phyloP scores from a whole-genome alignment of 495 filamentous ascomycete genomes.

The Pseudoneurospora amorphoporcata region DNA sequence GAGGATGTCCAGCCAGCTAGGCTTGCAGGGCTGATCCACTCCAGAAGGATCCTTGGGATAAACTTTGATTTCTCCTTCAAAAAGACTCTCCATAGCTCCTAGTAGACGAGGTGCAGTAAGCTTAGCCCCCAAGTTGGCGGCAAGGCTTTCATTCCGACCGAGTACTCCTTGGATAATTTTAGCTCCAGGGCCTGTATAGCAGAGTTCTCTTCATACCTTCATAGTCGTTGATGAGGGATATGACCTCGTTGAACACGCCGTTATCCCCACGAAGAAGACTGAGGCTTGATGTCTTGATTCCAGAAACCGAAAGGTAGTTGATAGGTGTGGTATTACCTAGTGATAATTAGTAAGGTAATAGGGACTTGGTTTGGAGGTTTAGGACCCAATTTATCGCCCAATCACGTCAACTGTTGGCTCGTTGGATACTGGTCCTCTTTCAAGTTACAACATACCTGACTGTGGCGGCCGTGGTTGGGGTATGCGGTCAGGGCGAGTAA shows the following conservation, averaged over 20 bases:
- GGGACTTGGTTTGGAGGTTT: neutral
- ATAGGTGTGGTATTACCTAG: conserved; percentile 51
- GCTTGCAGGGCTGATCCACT: conserved; percentile 44
- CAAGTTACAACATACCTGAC: conserved; percentile 24
- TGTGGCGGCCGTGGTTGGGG: conserved; percentile 35
- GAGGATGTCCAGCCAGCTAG: conserved; percentile 71
- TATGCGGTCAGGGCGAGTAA: conserved; percentile 27
- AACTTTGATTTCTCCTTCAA: conserved; percentile 68
- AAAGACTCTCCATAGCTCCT: conserved; percentile 75
- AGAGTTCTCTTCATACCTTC: conserved; percentile 34
- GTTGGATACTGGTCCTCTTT: neutral
- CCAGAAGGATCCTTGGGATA: conserved; percentile 37
- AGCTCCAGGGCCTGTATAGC: neutral
- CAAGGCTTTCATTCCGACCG: conserved; percentile 75
- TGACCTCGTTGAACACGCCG: conserved; percentile 35
- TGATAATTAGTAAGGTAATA: neutral
- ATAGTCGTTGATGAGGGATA: conserved; percentile 65
- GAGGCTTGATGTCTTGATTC: conserved; percentile 26
- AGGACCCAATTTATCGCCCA: neutral
- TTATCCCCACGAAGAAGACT: conserved; percentile 35
- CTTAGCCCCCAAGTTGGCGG: conserved; percentile 73
- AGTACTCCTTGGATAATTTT: conserved; percentile 49
- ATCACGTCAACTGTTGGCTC: neutral
- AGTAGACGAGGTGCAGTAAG: conserved; percentile 73
- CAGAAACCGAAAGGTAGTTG: conserved; percentile 54